A percentile compares a stretch with the other conserved stretches of the same genome.
Evolutionary conservation across 768 basidiomycete genomes (phyloP).

Genomic region (Pisolithus marmoratus): DNA sequence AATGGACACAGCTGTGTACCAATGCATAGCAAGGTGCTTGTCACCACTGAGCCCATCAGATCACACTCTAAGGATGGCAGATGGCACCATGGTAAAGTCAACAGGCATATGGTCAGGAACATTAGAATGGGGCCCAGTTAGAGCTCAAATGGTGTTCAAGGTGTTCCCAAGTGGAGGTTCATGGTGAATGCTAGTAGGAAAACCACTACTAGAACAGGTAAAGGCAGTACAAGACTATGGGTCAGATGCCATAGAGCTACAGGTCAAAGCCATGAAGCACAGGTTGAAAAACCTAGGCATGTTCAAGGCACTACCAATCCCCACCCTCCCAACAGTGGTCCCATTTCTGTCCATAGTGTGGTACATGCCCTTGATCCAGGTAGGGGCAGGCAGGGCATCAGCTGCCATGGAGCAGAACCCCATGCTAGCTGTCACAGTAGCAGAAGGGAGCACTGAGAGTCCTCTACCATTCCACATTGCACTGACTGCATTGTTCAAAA

Average conservation of each 20-base stretch:
- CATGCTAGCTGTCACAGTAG: no score
- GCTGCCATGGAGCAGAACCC: no score
- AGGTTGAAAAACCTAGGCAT: no score
- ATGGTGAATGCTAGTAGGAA: slow-evolving; percentile 13
- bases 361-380: no score
- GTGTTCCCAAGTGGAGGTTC: slow-evolving; percentile 18
- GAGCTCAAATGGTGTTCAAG: slow-evolving; percentile 9
- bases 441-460: no score
- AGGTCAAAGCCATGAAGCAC: no score
- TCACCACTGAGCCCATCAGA: neutral
- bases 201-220: slow-evolving; percentile 13
- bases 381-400: no score
- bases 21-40: neutral
- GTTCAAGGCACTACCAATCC: no score
- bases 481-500: no score
- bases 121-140: slow-evolving; percentile 9
- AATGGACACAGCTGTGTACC: slow-evolving; percentile 7
- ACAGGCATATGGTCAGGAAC: neutral
- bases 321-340: no score
- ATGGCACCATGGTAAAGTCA: neutral
- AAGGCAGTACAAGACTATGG: slow-evolving; percentile 12
- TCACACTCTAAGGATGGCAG: neutral
- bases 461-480: no score
- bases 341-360: no score
- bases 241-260: neutral